phyloP scores from a whole-genome alignment of 1,284 basidiomycete genomes.

The Retiboletus flavoniger region DNA sequence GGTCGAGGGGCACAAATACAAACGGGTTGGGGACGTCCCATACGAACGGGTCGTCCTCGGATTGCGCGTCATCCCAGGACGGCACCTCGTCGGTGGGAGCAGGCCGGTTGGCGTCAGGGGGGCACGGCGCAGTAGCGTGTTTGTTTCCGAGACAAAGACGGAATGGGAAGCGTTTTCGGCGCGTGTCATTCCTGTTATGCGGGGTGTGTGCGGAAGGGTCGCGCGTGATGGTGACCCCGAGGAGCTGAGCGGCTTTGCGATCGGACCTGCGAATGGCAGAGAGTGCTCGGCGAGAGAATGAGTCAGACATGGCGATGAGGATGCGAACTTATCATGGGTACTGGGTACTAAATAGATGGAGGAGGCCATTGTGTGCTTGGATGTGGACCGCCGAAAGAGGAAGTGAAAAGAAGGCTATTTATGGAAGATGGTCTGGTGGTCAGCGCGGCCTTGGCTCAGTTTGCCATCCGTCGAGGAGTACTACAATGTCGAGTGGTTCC shows the following conservation, averaged over 20 bases:
- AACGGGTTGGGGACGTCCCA: conserved; percentile 26
- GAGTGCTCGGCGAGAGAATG: not conserved
- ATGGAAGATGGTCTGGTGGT: too few species aligned
- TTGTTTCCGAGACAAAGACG: not conserved
- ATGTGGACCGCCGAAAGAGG: too few species aligned
- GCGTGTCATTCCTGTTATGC: not conserved
- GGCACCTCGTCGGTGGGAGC: too few species aligned
- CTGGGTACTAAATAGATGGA: too few species aligned
- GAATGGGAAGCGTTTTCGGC: not conserved
- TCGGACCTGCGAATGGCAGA: not conserved
- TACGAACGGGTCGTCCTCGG: not conserved
- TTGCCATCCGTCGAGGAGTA: too few species aligned
- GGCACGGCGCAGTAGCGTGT: not conserved
- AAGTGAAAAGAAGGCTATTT: too few species aligned
- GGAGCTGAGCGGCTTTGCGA: not conserved
- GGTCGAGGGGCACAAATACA: not conserved
- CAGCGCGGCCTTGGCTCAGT: too few species aligned
- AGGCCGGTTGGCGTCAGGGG: too few species aligned
- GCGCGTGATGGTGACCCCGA: not conserved
- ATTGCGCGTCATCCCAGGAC: too few species aligned
- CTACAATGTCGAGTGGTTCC: too few species aligned
- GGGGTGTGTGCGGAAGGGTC: not conserved
- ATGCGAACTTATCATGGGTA: too few species aligned
- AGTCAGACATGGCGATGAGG: not conserved
- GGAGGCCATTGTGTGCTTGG: too few species aligned